Conservation (phyloP, 805 yeast species). For the Nakazawaea siamensis region DNA sequence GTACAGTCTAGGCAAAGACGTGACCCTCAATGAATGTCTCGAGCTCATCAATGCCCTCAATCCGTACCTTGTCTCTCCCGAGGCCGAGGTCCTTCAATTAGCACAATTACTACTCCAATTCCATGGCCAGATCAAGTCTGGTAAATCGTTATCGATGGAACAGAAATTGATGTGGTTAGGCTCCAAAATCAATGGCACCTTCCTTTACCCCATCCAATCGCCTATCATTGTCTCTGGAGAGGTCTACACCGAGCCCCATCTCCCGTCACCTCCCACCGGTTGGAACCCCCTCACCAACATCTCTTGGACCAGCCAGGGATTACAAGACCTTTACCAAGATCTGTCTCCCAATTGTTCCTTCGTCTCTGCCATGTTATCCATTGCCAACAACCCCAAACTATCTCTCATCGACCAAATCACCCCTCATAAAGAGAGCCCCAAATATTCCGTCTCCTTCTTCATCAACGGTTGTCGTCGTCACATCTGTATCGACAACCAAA, state of each 20-base stretch:
- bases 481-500: constrained; percentile 35
- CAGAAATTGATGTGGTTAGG: constrained; percentile 17
- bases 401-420: constrained; percentile 19
- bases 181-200: constrained; percentile 12
- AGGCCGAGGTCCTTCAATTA: neutral
- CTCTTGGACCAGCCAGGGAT: constrained; percentile 10
- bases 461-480: constrained; percentile 47
- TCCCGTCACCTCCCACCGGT: constrained; percentile 1
- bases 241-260: neutral
- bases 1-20: no score
- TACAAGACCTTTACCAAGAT: constrained; percentile 36
- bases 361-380: constrained; percentile 57
- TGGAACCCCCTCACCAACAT: no score
- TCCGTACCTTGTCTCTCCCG: no score
- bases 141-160: constrained; percentile 2
- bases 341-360: constrained; percentile 64
- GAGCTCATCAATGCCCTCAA: no score
- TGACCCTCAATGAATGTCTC: no score
- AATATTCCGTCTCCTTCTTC: constrained; percentile 31
- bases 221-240: constrained; percentile 3
- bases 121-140: neutral
- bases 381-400: constrained; percentile 22
- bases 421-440: constrained; percentile 19
- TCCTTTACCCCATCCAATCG: neutral
- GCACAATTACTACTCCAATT: neutral